Conservation (phyloP, 2,329 filamentous ascomycete genomes). For the Dactylella cylindrospora region DNA sequence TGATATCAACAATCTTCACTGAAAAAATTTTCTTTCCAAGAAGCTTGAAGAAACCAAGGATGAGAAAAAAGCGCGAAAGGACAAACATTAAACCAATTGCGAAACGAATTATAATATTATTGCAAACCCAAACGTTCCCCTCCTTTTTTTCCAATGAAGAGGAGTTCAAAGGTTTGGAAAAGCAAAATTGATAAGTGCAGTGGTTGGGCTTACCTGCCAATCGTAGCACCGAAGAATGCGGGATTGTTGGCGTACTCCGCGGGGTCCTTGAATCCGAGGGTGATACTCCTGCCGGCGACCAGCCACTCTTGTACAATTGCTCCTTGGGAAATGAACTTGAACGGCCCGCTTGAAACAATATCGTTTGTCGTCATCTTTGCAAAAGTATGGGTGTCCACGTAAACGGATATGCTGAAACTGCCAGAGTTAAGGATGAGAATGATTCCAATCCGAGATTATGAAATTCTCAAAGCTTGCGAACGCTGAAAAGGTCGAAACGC, state of each 20-base stretch:
- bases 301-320: conserved; percentile 79
- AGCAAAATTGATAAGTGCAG: conserved; percentile 1
- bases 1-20: background rate
- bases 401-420: background rate
- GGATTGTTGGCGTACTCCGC: conserved; percentile 71
- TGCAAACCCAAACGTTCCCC: too few species aligned
- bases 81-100: conserved; percentile 4
- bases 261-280: conserved; percentile 73
- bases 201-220: conserved; percentile 65
- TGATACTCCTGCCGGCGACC: conserved; percentile 79
- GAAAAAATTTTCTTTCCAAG: too few species aligned
- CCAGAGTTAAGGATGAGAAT: too few species aligned
- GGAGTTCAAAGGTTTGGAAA: too few species aligned
- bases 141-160: too few species aligned
- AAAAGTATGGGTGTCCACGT: background rate
- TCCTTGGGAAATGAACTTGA: conserved; percentile 71
- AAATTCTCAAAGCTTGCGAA: background rate
- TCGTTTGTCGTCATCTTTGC: conserved; percentile 15
- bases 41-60: too few species aligned
- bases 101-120: background rate
- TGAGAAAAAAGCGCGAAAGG: too few species aligned
- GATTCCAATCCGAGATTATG: background rate
- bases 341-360: conserved; percentile 47
- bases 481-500: too few species aligned
- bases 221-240: conserved; percentile 88